Percentiles rank a stretch among this genome's conserved stretches.
phyloP scores from a whole-genome alignment of 192 early-diverging fungal genomes.

The Dimargaris verticillata region DNA sequence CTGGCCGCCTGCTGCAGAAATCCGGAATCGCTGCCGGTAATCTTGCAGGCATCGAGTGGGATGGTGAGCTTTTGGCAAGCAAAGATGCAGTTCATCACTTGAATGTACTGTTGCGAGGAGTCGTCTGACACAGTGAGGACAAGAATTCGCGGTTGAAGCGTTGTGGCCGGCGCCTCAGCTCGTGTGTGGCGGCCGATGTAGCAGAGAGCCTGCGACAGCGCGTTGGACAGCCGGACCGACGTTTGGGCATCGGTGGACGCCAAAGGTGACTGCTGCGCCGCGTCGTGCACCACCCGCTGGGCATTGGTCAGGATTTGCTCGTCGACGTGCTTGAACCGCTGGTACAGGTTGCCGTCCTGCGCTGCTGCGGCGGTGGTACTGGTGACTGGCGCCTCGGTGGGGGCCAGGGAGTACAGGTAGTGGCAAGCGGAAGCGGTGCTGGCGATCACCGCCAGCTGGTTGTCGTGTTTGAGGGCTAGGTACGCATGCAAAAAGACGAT shows the following conservation, averaged over 20 bases:
- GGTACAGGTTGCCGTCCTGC: conserved; percentile 23
- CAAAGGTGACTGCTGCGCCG: neutral
- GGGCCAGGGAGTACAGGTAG: conserved; percentile 22
- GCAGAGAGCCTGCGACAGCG: conserved; percentile 28
- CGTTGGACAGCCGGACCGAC: conserved; percentile 4
- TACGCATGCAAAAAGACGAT: conserved; percentile 86
- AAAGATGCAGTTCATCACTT: conserved; percentile 97
- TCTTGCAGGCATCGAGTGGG: conserved; percentile 79
- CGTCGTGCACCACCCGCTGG: conserved; percentile 13
- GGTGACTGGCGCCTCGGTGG: neutral
- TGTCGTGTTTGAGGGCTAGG: conserved; percentile 75
- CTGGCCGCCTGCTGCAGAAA: conserved; percentile 87
- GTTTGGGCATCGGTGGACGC: neutral
- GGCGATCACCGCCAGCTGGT: conserved; percentile 72
- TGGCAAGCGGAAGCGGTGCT: conserved; percentile 17
- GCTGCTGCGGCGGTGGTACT: neutral
- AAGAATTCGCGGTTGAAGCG: conserved; percentile 55
- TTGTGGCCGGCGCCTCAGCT: conserved; percentile 12
- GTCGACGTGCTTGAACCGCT: conserved; percentile 29
- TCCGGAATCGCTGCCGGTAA: conserved; percentile 57
- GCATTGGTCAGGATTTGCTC: conserved; percentile 16
- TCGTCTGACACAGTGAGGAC: conserved; percentile 78
- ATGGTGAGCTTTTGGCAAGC: conserved; percentile 84
- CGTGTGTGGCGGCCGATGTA: conserved; percentile 19
- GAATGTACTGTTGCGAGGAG: conserved; percentile 75